Conservation (phyloP, 768 basidiomycete species). For the Calocera cornea region DNA sequence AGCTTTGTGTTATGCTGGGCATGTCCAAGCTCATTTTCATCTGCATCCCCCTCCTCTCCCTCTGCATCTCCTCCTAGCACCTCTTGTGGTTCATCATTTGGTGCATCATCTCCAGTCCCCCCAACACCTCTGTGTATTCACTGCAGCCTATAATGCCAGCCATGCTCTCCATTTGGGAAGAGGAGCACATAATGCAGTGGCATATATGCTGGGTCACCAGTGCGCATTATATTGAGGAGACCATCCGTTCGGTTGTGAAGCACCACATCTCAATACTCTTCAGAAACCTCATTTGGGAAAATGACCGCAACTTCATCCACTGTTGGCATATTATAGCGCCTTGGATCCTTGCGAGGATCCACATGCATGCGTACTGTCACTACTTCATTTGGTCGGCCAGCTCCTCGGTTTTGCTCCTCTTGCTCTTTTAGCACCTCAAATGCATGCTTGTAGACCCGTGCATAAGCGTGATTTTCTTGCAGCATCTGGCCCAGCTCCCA, state of each 20-base stretch:
- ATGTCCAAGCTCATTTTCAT: not conserved
- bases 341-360: slow-evolving; percentile 18
- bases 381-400: not conserved
- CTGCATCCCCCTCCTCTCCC: not conserved
- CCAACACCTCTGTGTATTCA: not conserved
- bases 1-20: not conserved
- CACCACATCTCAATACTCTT: not conserved
- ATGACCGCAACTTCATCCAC: slow-evolving; percentile 33
- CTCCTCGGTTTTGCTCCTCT: not conserved
- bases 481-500: not conserved
- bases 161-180: not conserved
- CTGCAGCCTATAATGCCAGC: not conserved
- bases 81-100: too few species aligned
- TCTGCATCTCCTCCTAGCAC: too few species aligned
- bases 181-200: not conserved
- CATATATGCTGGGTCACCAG: not conserved
- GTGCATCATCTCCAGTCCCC: not conserved
- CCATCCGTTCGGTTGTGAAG: not conserved
- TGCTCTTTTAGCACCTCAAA: not conserved
- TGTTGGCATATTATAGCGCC: slow-evolving; percentile 34
- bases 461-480: not conserved
- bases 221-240: not conserved
- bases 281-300: slow-evolving; percentile 20
- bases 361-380: slow-evolving; percentile 4
- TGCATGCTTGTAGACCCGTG: not conserved